Base-by-base conservation (phyloP, 805 yeast genomes). In the Teunomyces stri region DNA sequence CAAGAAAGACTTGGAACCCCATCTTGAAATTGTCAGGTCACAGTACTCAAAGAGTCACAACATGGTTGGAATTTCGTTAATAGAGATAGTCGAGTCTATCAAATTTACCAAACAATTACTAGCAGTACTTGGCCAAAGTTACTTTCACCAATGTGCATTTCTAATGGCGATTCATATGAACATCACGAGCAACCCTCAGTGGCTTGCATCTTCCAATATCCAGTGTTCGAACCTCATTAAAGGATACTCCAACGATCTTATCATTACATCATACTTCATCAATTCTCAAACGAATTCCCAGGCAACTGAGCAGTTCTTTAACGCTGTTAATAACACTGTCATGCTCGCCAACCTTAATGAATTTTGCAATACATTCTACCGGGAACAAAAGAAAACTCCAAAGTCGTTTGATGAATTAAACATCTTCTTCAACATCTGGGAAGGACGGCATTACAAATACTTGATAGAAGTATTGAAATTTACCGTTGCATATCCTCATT, bases 401-500 rank as follows among this genome's bases (percentile, higher is more conserved):
- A 57, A 53, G 43, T 51, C 58, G 1, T 48, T 49, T 28, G 66
- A 62, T n/a, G 70, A 65, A 41, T 30, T 69, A 22, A 56, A 58
- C 11, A 37, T 61, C 5, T 60, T 49, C 34, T 60, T 71, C 44
- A 52, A 51, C 21, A 59, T 70, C 12, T 64, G 71, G 73, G 68
- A 63, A 20, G 72, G 70, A 0, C 48, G 49, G 30, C 57, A 55
- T 25, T 61, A 51, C 49, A 49, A 45, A 21, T 51, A 52, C 37
- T 44, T 66, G 1, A 50, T 72, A 3, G 65, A 60, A 7, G 61
- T 58, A 5, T 44, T 71, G 50, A 68, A 68, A 49, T 61, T 57
- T 33, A 58, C 57, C 4, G 45, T 64, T 1, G 50, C 67, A 7
- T 69, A 67, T 47, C 76, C 76, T 1, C 73, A 70, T 49, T 55